Conservation (phyloP, 1,139 yeast genomes). For the Wickerhamomyces sp. region DNA sequence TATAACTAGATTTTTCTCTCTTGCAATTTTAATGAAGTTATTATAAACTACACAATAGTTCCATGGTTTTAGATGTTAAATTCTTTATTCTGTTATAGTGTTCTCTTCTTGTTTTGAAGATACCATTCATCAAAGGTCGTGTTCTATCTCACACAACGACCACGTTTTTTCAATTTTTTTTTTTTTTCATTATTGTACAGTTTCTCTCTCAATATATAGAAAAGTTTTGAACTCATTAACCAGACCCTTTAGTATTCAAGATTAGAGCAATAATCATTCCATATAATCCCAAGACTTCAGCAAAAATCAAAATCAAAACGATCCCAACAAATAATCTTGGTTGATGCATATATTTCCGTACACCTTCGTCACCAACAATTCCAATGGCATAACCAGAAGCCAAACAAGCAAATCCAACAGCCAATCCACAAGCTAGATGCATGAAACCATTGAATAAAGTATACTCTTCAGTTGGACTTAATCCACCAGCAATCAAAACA, state of each 20-base stretch:
- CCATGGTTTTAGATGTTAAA: not conserved
- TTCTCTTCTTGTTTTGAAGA: not conserved
- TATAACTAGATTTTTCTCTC: not conserved
- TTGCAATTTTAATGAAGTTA: no score
- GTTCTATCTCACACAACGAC: not conserved
- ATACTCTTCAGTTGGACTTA: slow-evolving; percentile 70
- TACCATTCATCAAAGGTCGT: not conserved
- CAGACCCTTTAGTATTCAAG: slow-evolving; percentile 82
- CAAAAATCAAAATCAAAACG: slow-evolving; percentile 92
- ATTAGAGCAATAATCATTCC: slow-evolving; percentile 92
- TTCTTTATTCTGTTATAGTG: not conserved
- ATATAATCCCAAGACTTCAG: slow-evolving; percentile 94
- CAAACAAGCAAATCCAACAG: slow-evolving; percentile 94
- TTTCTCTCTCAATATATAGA: no score
- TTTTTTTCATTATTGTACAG: no score
- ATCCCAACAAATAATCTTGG: slow-evolving; percentile 93
- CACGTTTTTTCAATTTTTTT: no score
- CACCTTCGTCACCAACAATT: slow-evolving; percentile 98
- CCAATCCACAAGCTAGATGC: slow-evolving; percentile 93
- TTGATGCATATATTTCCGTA: slow-evolving; percentile 93
- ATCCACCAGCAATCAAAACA: slow-evolving; percentile 90
- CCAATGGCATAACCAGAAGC: slow-evolving; percentile 99
- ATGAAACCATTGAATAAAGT: slow-evolving; percentile 92
- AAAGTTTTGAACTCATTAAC: slow-evolving; percentile 29
- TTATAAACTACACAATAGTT: no score